phyloP scores from a whole-genome alignment of 148 eudicot species.

The Tetragonia tetragonoides region DNA sequence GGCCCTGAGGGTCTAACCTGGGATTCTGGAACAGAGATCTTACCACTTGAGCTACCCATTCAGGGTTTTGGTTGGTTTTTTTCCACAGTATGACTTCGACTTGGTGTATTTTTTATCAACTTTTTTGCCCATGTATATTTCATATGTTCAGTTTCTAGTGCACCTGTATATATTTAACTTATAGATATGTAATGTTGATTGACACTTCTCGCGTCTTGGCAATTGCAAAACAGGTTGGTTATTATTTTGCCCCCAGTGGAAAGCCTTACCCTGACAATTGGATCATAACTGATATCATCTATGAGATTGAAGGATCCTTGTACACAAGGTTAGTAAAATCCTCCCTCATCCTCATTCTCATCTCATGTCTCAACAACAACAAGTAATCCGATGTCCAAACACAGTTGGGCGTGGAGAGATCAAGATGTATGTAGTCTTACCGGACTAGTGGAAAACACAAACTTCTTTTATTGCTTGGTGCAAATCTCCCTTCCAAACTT shows the following conservation, averaged over 20 bases:
- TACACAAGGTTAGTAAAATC: conserved; percentile 63
- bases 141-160: neutral
- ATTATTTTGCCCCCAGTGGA: conserved; percentile 98
- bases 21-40: too few relatives aligned
- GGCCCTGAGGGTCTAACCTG: too few relatives aligned
- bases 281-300: conserved; percentile 90
- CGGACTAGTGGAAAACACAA: too few relatives aligned
- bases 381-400: too few relatives aligned
- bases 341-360: conserved; percentile 5
- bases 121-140: neutral
- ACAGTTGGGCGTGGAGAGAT: too few relatives aligned
- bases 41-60: too few relatives aligned
- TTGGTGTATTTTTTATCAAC: neutral
- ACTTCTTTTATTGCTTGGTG: too few relatives aligned
- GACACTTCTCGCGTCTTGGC: conserved; percentile 51
- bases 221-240: conserved; percentile 81
- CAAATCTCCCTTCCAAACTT: too few relatives aligned
- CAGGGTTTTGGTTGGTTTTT: neutral
- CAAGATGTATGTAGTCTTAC: too few relatives aligned
- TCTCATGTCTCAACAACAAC: neutral
- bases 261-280: conserved; percentile 99
- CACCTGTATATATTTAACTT: conserved; percentile 22
- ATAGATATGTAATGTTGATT: conserved; percentile 31
- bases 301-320: conserved; percentile 89
- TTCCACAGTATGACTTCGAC: neutral